Conservation (phyloP, 2,329 filamentous ascomycete genomes). For the Hypoxylon sp. region DNA sequence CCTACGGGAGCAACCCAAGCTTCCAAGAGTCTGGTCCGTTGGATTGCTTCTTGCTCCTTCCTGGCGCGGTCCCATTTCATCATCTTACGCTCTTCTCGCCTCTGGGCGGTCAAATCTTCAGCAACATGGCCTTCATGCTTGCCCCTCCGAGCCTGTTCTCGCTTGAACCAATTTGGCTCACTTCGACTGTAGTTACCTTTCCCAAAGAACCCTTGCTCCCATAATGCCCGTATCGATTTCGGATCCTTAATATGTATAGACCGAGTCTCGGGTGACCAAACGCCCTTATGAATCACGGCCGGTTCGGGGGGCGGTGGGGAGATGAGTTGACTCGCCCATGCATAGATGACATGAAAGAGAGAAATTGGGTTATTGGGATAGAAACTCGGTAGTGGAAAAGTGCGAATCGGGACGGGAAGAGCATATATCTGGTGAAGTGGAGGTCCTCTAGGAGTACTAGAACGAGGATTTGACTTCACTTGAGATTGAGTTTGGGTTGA, state of each 20-base stretch:
- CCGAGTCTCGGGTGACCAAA: constrained; percentile 85
- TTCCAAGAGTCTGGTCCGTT: constrained; percentile 72
- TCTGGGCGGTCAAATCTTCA: constrained; percentile 82
- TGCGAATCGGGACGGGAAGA: constrained; percentile 83
- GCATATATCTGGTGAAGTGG: constrained; percentile 82
- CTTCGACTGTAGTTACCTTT: constrained; percentile 94
- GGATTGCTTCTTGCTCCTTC: constrained; percentile 86
- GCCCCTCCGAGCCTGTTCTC: constrained; percentile 81
- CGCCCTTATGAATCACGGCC: constrained; percentile 75
- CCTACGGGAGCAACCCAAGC: constrained; percentile 62
- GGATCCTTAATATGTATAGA: constrained; percentile 88
- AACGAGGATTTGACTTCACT: constrained; percentile 32
- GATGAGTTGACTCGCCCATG: constrained; percentile 81
- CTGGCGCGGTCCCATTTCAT: constrained; percentile 95
- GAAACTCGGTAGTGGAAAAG: constrained; percentile 87
- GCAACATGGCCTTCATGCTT: constrained; percentile 77
- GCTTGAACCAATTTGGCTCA: constrained; percentile 92
- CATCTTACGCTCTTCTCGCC: constrained; percentile 84
- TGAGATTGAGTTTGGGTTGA: constrained; percentile 34
- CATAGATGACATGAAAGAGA: constrained; percentile 82
- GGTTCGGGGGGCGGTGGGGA: constrained; percentile 76
- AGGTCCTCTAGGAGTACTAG: constrained; percentile 53
- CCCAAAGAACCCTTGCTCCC: constrained; percentile 98
- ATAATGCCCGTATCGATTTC: constrained; percentile 82
- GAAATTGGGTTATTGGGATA: constrained; percentile 95